These are phyloP conservation scores for Auriculariales sp. DNA, from an alignment of 768 basidiomycete species.

Conservation along the genomic window DNA sequence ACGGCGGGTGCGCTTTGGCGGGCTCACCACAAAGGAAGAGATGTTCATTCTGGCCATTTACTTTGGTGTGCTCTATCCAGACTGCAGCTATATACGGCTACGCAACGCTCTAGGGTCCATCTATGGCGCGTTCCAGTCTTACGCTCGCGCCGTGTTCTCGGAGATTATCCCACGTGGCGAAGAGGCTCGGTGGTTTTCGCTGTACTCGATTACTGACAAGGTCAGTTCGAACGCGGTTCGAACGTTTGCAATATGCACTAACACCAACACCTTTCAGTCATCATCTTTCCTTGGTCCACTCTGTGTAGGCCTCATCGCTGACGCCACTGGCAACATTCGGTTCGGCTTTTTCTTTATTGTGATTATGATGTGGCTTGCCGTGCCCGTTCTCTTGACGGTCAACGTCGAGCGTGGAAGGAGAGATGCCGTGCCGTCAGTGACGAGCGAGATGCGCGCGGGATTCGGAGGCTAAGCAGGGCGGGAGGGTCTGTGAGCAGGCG, in stretches of 20 bases:
- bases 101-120: slow-evolving; percentile 33
- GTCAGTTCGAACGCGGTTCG: no score
- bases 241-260: slow-evolving; percentile 5
- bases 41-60: slow-evolving; percentile 75
- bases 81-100: slow-evolving; percentile 1
- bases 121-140: slow-evolving; percentile 85
- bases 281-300: slow-evolving; percentile 87
- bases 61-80: slow-evolving; percentile 44
- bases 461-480: no score
- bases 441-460: no score
- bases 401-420: slow-evolving; percentile 49
- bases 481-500: no score
- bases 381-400: slow-evolving; percentile 62
- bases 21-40: slow-evolving; percentile 64
- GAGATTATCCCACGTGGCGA: slow-evolving; percentile 78
- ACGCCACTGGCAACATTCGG: slow-evolving; percentile 81
- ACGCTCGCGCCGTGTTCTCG: slow-evolving; percentile 75
- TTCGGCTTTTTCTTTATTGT: slow-evolving; percentile 83
- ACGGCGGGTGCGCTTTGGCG: slow-evolving; percentile 38
- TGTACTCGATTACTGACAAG: slow-evolving; percentile 88
- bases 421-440: slow-evolving; percentile 23
- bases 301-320: slow-evolving; percentile 76
- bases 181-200: slow-evolving; percentile 70
- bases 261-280: slow-evolving; percentile 36
- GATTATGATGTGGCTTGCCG: slow-evolving; percentile 62